A percentile compares a stretch with the other conserved stretches of the same genome.
Conservation (phyloP, 2,329 filamentous ascomycete genomes). For the Fonsecaea pugnacius region DNA sequence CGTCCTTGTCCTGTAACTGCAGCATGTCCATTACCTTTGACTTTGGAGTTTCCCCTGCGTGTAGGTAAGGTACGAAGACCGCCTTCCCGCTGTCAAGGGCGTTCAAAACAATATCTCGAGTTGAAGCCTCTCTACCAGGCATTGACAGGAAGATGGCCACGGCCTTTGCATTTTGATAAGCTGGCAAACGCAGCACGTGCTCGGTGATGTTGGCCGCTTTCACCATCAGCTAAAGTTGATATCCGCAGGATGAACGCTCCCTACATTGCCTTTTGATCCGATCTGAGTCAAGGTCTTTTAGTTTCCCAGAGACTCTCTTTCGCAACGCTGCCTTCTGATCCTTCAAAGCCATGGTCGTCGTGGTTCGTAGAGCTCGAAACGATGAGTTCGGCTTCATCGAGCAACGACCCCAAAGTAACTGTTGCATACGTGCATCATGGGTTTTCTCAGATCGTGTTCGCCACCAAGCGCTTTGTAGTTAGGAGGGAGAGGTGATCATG, state of each 20-base stretch:
- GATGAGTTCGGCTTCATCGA: slow-evolving; percentile 23
- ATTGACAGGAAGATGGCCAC: slow-evolving; percentile 93
- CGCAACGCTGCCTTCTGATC: slow-evolving; percentile 35
- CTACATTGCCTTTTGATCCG: slow-evolving; percentile 38
- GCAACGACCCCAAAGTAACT: slow-evolving; percentile 5
- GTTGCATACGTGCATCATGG: slow-evolving; percentile 14
- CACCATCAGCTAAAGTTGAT: slow-evolving; percentile 36
- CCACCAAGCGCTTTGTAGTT: not conserved
- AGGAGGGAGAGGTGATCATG: not conserved
- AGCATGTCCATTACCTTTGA: slow-evolving; percentile 95
- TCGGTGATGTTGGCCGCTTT: slow-evolving; percentile 69
- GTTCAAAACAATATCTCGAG: slow-evolving; percentile 77
- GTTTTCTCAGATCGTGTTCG: not conserved
- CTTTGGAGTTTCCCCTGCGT: slow-evolving; percentile 49
- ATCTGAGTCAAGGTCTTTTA: slow-evolving; percentile 29
- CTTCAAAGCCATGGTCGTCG: slow-evolving; percentile 26
- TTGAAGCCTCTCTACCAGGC: slow-evolving; percentile 85
- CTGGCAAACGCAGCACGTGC: slow-evolving; percentile 67
- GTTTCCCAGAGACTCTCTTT: slow-evolving; percentile 29
- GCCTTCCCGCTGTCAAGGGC: slow-evolving; percentile 77
- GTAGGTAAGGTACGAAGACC: slow-evolving; percentile 90
- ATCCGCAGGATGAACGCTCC: slow-evolving; percentile 4
- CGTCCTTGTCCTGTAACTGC: slow-evolving; percentile 69
- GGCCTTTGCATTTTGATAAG: slow-evolving; percentile 74
- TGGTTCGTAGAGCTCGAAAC: slow-evolving; percentile 10